Evolutionary conservation across 23 red algal species (phyloP), one percentile per base, ranked within the genome.

Genomic region (Rhodosorus marinus): DNA sequence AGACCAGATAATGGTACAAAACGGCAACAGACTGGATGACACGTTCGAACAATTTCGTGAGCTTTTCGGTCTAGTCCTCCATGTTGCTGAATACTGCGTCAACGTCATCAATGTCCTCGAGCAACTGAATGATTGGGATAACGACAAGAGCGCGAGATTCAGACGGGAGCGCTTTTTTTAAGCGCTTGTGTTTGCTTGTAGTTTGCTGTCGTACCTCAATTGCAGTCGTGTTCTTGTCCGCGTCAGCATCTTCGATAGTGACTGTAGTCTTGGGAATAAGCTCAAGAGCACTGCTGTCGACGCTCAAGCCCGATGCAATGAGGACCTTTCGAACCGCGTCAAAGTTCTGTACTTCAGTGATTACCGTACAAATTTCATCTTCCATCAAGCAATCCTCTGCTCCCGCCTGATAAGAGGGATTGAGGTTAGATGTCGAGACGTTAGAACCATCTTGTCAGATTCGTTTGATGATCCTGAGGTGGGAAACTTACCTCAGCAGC

Each of bases 91-190:
- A 59, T 4, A 59, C 28, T 5, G 4, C 4, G 31, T 92, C 82
- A 23, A 92, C 82, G 26, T 92, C 82, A 26, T 92, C 82, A 19
- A 92, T 56, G 4, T 64, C 33, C 24, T 92, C 62, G n/a, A 92
- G 57, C 51, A 59, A 59, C 4, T 92, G 72, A 6, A 92, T 53
- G 19, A 42, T 62, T 22, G 29, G 33, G 20, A 57, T 54, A 62
- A 6, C 72, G 47, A 0, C 41, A 23, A 22, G 33, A 35, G 24
- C 69, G 70, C 4, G 82, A 66, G 5, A 92, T 46, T 62, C 71
- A 74, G 19, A 50, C 72, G 14, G 70, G 49, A 22, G 78, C 71
- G 8, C 60, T 53, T 8, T 61, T 25, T 31, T 64, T 52, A 21
- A 73, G 25, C n/a, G 62, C 14, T 48, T 80, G 68, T 0, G 11